Evolutionary conservation across 306 rosid genomes (phyloP).

Genomic region (Amphicarpaea edgeworthii): DNA sequence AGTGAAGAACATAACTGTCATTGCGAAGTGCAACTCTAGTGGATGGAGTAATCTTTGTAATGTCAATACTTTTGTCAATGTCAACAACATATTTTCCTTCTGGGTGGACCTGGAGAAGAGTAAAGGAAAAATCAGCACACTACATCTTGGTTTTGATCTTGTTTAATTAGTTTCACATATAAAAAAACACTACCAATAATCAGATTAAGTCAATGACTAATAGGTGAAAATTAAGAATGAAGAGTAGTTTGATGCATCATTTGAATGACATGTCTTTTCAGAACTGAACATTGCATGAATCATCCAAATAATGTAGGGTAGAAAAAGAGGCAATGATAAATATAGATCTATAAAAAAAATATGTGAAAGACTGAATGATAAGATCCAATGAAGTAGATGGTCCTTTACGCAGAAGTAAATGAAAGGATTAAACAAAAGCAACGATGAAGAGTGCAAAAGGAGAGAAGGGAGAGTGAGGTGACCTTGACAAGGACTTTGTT

Average conservation of each 20-base stretch:
- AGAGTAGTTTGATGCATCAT: too few species aligned
- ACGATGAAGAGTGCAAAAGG: background rate
- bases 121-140: conserved; percentile 20
- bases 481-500: conserved; percentile 98
- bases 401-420: background rate
- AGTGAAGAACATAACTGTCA: conserved; percentile 98
- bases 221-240: conserved; percentile 12
- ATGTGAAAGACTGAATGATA: background rate
- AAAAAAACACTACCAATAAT: background rate
- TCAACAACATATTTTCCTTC: conserved; percentile 99
- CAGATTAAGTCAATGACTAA: background rate
- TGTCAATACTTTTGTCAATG: conserved; percentile 91
- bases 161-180: background rate
- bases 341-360: conserved; percentile 11
- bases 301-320: conserved; percentile 19
- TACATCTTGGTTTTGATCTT: background rate
- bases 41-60: conserved; percentile 96
- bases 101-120: conserved; percentile 80
- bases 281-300: background rate
- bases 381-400: background rate
- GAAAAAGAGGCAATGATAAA: background rate
- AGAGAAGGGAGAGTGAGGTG: conserved; percentile 25
- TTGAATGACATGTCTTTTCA: background rate
- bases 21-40: conserved; percentile 98
- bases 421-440: background rate